Base-by-base conservation (phyloP, 805 yeast species). In the Nakazawaea ishiwadae region DNA sequence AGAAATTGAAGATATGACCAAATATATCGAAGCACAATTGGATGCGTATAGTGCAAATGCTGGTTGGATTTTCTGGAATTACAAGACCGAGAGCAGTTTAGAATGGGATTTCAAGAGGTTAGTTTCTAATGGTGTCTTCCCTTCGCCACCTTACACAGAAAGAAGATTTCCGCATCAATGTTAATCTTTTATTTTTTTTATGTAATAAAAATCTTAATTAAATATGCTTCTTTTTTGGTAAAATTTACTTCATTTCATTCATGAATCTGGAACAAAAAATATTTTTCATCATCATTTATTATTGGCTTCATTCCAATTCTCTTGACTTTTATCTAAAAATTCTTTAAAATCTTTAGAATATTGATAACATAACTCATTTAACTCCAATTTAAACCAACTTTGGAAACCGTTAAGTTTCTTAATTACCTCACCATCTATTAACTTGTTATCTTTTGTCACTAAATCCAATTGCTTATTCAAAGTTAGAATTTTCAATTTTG, bases 21-120 rank as follows among this genome's bases (percentile, higher is more conserved):
- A 67, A 51, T 73, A 71, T 46, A 65, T 81, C 29, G 86, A 81
- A 52, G 76, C 75, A 30, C 88, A 82, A 52, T 53, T 81, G 37
- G 81, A 68, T 53, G 64, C 63, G 15, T 47, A 51, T 41, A 53
- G 61, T 2, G 51, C 53, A 14, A 48, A 62, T 37, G 63, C 62
- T 12, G 88, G 88, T 0, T 81, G 81, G 76, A 71, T 81, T 31
- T 81, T 80, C 52, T 82, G 88, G 88, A 77, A 77, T 50, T 81
- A 71, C 63, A 81, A 79, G 53, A 80, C 86, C 0, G 89, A 81
- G 52, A 56, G 60, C 40, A 75, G 84, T 1, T 62, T 75, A 15
- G 87, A 80, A 54, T 81, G 88, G 87, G 86, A 80, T 53, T 73
- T 78, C 52, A 53, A 62, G 39, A 60, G 68, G 37, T 65, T 83